These are phyloP conservation scores for Jackrogersella minutella DNA, from an alignment of 495 filamentous ascomycete genomes.

Conservation along the genomic window DNA sequence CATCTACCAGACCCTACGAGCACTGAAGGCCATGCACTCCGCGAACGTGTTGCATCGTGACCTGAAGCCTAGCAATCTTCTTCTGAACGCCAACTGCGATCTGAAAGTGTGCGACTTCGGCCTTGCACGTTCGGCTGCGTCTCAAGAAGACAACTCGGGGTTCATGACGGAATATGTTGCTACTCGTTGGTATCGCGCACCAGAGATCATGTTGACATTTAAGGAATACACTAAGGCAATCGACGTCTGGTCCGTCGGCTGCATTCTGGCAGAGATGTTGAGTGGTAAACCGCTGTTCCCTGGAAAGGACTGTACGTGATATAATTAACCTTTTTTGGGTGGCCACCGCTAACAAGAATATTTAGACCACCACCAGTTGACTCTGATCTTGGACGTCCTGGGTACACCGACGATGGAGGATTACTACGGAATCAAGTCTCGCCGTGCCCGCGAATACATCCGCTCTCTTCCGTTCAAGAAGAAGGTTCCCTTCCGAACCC, in stretches of 20 bases:
- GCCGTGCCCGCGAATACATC: conserved; percentile 97
- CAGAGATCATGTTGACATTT: conserved; percentile 99
- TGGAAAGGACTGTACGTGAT: conserved; percentile 91
- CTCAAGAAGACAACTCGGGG: conserved; percentile 96
- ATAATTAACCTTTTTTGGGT: not conserved
- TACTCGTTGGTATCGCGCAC: conserved; percentile 98
- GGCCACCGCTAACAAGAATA: conserved; percentile 19
- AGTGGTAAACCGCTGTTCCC: conserved; percentile 98
- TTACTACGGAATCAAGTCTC: conserved; percentile 99
- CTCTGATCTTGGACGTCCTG: conserved; percentile 95
- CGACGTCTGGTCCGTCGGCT: conserved; percentile 99
- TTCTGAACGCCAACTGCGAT: conserved; percentile 99
- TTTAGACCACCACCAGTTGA: conserved; percentile 96
- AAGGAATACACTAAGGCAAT: conserved; percentile 99
- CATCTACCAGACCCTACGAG: conserved; percentile 99
- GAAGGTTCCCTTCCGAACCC: conserved; percentile 96
- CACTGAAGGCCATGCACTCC: conserved; percentile 98
- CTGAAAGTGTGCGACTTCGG: conserved; percentile 99
- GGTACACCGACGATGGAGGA: conserved; percentile 99
- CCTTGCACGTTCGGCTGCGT: conserved; percentile 89
- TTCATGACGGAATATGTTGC: conserved; percentile 99
- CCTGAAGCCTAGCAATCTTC: conserved; percentile 94
- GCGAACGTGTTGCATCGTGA: conserved; percentile 98
- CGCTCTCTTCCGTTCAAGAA: conserved; percentile 99
- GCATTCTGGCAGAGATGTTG: conserved; percentile 99